Percentiles rank a stretch among this genome's conserved stretches.
Evolutionary conservation across 805 yeast genomes (phyloP).

Genomic region (Wickerhamomyces tratensis): DNA sequence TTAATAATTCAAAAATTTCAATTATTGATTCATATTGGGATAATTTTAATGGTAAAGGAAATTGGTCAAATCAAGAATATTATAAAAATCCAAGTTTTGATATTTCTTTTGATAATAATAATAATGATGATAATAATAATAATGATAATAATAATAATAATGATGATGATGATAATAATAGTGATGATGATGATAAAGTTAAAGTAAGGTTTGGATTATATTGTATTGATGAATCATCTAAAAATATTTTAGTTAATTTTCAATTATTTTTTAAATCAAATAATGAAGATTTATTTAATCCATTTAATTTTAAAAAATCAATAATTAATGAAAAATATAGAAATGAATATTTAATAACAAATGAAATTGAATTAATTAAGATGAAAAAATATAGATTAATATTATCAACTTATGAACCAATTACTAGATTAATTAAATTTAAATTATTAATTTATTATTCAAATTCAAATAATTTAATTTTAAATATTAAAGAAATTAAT

Average conservation of each 20-base stretch:
- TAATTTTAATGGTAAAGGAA: conserved; percentile 39
- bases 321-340: conserved; percentile 26
- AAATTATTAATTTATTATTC: conserved; percentile 17
- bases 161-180: conserved; percentile 10
- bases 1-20: conserved; percentile 10
- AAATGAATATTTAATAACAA: conserved; percentile 12
- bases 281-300: conserved; percentile 6
- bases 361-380: conserved; percentile 14
- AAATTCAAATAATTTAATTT: too few relatives aligned
- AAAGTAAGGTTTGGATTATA: conserved; percentile 13
- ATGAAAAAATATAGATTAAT: conserved; percentile 35
- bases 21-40: conserved; percentile 35
- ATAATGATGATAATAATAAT: too few relatives aligned
- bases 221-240: conserved; percentile 9
- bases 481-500: background rate
- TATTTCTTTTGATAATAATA: conserved; percentile 13
- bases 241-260: conserved; percentile 25
- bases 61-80: conserved; percentile 36
- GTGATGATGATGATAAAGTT: conserved; percentile 12
- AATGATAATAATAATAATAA: too few relatives aligned
- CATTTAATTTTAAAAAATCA: conserved; percentile 24
- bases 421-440: conserved; percentile 18
- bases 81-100: conserved; percentile 47
- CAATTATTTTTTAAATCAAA: conserved; percentile 33
- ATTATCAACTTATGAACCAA: conserved; percentile 34